phyloP scores from a whole-genome alignment of 2,329 filamentous ascomycete species.

The Colletotrichum horii region DNA sequence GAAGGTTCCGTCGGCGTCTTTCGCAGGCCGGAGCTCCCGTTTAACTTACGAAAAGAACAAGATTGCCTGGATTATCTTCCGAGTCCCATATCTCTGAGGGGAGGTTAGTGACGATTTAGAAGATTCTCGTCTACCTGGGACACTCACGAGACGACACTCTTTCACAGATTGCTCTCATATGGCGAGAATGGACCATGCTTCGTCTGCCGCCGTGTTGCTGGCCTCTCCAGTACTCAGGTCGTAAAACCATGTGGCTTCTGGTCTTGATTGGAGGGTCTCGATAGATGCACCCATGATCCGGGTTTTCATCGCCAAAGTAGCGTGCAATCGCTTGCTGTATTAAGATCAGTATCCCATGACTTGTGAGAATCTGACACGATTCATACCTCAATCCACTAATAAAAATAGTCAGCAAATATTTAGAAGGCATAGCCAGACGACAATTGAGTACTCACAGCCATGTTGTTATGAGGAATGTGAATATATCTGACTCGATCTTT shows the following conservation, averaged over 20 bases:
- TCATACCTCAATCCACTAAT: constrained; percentile 12
- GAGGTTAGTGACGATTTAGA: background rate
- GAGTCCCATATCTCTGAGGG: background rate
- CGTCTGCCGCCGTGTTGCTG: constrained; percentile 32
- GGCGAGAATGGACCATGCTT: constrained; percentile 34
- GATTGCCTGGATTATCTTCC: constrained; percentile 26
- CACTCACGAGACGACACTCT: constrained; percentile 25
- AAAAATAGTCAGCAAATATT: background rate
- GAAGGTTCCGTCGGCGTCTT: too few relatives aligned
- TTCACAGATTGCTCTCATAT: constrained; percentile 39
- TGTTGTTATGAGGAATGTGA: constrained; percentile 38
- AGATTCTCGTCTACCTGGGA: too few relatives aligned
- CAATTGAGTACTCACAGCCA: constrained; percentile 26
- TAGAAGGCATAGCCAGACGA: too few relatives aligned
- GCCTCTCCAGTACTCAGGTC: constrained; percentile 37
- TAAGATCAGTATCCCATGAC: background rate
- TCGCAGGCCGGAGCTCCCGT: too few relatives aligned
- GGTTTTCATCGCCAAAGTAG: constrained; percentile 30
- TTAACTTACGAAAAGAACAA: constrained; percentile 32
- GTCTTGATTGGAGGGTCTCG: constrained; percentile 8
- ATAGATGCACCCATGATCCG: constrained; percentile 1
- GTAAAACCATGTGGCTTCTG: constrained; percentile 29
- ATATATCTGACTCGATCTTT: constrained; percentile 25
- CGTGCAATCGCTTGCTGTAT: constrained; percentile 30
- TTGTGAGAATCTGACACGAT: too few relatives aligned